A percentile compares a stretch with the other conserved stretches of the same genome.
Evolutionary conservation across 768 basidiomycete genomes (phyloP).

Genomic region (Lactarius tabidus): DNA sequence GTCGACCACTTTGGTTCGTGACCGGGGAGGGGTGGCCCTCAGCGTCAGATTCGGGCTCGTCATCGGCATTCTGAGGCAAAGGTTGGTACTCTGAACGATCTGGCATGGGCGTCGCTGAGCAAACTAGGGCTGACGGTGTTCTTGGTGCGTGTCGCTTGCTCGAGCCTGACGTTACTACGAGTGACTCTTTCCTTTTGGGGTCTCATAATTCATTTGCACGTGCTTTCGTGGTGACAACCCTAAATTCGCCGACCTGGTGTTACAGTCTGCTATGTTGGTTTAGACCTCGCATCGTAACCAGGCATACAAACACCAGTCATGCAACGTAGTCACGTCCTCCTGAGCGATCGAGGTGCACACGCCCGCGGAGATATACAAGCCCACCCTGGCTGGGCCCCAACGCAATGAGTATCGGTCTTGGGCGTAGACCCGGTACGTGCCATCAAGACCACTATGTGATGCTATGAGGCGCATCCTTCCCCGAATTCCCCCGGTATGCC

Average conservation of each 20-base stretch:
- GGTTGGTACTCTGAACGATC: slow-evolving; percentile 45
- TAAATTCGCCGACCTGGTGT: background rate
- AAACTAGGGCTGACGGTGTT: background rate
- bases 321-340: background rate
- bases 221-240: background rate
- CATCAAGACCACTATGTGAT: background rate
- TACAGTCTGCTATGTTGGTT: no score
- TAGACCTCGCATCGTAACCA: no score
- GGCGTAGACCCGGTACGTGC: background rate
- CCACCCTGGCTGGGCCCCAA: background rate
- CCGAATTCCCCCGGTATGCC: no score
- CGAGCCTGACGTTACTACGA: background rate
- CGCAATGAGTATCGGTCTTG: no score
- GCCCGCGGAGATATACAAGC: background rate
- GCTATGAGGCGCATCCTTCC: no score
- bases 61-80: slow-evolving; percentile 39
- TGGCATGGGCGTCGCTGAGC: slow-evolving; percentile 42
- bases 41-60: slow-evolving; percentile 36
- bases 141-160: background rate
- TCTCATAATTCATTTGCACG: background rate
- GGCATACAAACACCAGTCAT: background rate
- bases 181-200: background rate
- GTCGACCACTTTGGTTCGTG: slow-evolving; percentile 31
- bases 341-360: background rate
- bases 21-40: slow-evolving; percentile 30